Evolutionary conservation across 1,139 yeast genomes (phyloP).

Genomic region (Lodderomyces beijingensis): DNA sequence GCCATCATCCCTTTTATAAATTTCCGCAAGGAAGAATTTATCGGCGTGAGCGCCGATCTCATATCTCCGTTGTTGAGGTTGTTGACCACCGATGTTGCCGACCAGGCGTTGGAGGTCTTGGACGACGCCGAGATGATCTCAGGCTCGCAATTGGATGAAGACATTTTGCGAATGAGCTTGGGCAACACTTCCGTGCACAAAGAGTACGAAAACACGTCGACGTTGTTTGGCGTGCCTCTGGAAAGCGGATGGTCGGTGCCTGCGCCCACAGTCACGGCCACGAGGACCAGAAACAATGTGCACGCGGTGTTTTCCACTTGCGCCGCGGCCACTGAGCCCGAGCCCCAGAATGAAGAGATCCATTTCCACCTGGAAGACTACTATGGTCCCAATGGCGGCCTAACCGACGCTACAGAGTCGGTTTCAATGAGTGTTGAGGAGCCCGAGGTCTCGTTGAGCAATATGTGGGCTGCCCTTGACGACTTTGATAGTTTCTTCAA

Average conservation of each 20-base stretch:
- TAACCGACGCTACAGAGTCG: slow-evolving; percentile 27
- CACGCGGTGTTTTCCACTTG: slow-evolving; percentile 95
- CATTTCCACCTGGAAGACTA: slow-evolving; percentile 69
- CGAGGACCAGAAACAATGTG: slow-evolving; percentile 84
- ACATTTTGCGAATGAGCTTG: slow-evolving; percentile 84
- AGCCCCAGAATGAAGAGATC: slow-evolving; percentile 40
- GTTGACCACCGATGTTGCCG: slow-evolving; percentile 81
- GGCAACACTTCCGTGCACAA: slow-evolving; percentile 77
- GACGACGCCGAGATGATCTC: slow-evolving; percentile 85
- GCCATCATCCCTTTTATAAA: slow-evolving; percentile 75
- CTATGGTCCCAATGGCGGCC: slow-evolving; percentile 29
- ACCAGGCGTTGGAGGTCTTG: slow-evolving; percentile 80
- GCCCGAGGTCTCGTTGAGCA: slow-evolving; percentile 75
- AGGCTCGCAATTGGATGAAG: slow-evolving; percentile 86
- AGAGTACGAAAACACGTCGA: slow-evolving; percentile 81
- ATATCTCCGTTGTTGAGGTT: slow-evolving; percentile 85
- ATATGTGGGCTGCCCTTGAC: slow-evolving; percentile 96
- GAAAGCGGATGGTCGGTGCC: slow-evolving; percentile 99
- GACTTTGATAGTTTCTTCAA: slow-evolving; percentile 92
- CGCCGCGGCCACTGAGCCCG: slow-evolving; percentile 31
- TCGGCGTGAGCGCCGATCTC: slow-evolving; percentile 91
- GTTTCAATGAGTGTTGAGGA: slow-evolving; percentile 48
- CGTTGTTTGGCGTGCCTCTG: slow-evolving; percentile 92
- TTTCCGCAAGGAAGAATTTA: slow-evolving; percentile 71
- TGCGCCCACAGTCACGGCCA: slow-evolving; percentile 87